These are phyloP conservation scores for Rosa persica DNA, from an alignment of 306 rosid genomes.

Conservation along the genomic window DNA sequence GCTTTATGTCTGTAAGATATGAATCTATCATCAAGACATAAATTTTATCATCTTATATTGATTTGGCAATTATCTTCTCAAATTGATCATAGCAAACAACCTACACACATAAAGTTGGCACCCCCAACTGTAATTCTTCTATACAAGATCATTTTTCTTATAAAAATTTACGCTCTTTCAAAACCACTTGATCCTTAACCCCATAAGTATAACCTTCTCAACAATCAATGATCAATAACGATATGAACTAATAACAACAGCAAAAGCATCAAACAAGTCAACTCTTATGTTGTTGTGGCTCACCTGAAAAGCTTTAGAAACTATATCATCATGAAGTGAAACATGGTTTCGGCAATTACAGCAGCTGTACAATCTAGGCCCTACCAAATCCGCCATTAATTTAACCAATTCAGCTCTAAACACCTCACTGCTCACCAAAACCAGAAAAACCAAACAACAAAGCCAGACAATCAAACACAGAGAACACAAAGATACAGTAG, in stretches of 20 bases:
- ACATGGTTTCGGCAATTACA: conserved; percentile 95
- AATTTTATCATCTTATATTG: neutral
- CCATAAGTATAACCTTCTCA: conserved; percentile 1
- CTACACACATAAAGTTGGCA: neutral
- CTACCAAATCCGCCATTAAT: conserved; percentile 81
- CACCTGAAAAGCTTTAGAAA: conserved; percentile 98
- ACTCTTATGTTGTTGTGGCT: neutral
- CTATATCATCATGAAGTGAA: conserved; percentile 90
- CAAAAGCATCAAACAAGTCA: neutral
- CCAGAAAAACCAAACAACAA: neutral
- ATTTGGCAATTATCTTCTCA: neutral
- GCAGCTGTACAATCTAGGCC: conserved; percentile 92
- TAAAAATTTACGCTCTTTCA: neutral
- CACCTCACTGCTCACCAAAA: conserved; percentile 33
- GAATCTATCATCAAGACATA: neutral
- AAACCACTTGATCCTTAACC: conserved; percentile 14
- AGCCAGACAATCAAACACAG: neutral
- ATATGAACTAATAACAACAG: conserved; percentile 1
- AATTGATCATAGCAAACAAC: conserved; percentile 1
- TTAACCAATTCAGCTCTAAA: conserved; percentile 27
- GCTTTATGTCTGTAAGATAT: neutral
- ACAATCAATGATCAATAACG: conserved; percentile 10
- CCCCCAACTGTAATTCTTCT: neutral
- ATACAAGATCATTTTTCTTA: neutral
- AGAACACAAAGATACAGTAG: neutral